These are phyloP conservation scores for Fonsecaea monophora DNA, from an alignment of 2,329 filamentous ascomycete species.

Conservation along the genomic window DNA sequence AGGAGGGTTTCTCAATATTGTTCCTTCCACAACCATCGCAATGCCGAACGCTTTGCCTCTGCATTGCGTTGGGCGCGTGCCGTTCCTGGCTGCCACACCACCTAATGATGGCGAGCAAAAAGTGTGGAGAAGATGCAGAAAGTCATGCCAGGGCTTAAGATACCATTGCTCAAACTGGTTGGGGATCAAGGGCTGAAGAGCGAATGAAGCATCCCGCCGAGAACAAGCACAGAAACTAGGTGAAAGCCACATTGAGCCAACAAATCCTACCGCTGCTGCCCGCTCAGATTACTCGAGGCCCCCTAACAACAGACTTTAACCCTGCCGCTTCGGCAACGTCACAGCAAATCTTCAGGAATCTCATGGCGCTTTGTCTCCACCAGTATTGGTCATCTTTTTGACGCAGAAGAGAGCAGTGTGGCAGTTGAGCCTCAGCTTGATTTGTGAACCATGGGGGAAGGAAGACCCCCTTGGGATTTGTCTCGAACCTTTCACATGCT, in stretches of 20 bases:
- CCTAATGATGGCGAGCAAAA: constrained; percentile 9
- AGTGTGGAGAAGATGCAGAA: constrained; percentile 24
- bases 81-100: constrained; percentile 15
- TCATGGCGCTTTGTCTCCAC: not conserved
- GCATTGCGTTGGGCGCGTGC: constrained; percentile 4
- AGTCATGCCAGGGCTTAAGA: constrained; percentile 24
- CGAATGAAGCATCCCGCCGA: constrained; percentile 17
- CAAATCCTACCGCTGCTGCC: constrained; percentile 16
- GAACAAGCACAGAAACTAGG: constrained; percentile 12
- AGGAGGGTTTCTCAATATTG: not conserved
- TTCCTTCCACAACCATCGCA: not conserved
- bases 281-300: constrained; percentile 7
- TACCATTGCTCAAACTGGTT: constrained; percentile 18
- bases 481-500: constrained; percentile 32
- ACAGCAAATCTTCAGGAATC: not conserved
- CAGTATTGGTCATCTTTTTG: not conserved
- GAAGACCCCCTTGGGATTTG: not conserved
- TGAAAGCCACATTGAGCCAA: constrained; percentile 13
- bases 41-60: not conserved
- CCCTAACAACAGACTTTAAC: constrained; percentile 9
- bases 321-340: constrained; percentile 15
- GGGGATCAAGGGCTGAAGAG: constrained; percentile 7
- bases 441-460: not conserved
- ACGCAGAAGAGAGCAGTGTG: not conserved
- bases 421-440: not conserved